Percentiles rank a stretch among this genome's conserved stretches.
phyloP scores from a whole-genome alignment of 768 basidiomycete genomes.

The Suillus alpinus region DNA sequence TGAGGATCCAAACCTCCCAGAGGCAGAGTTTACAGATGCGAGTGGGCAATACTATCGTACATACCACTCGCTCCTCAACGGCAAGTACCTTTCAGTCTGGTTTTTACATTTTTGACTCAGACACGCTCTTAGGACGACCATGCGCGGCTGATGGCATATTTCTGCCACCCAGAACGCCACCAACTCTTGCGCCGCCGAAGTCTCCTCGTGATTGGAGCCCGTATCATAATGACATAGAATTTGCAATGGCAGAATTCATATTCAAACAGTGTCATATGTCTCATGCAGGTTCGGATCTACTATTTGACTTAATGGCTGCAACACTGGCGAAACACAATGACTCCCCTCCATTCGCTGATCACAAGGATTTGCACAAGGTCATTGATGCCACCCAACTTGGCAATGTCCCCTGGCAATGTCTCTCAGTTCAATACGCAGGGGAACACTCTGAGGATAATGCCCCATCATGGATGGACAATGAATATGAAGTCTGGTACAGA shows the following conservation, averaged over 20 bases:
- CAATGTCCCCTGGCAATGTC: conserved; percentile 28
- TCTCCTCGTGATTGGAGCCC: conserved; percentile 11
- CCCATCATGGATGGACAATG: conserved; percentile 26
- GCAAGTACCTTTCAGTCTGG: background rate
- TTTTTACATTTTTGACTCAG: no score
- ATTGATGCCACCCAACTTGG: conserved; percentile 27
- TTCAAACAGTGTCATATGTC: conserved; percentile 20
- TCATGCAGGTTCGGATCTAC: conserved; percentile 11
- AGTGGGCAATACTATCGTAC: background rate
- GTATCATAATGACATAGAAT: conserved; percentile 10
- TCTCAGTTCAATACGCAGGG: conserved; percentile 17
- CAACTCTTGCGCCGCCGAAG: background rate
- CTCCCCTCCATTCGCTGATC: conserved; percentile 21
- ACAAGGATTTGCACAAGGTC: conserved; percentile 17
- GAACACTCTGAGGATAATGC: conserved; percentile 9
- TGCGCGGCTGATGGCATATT: conserved; percentile 4
- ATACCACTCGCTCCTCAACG: background rate
- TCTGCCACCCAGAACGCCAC: conserved; percentile 2
- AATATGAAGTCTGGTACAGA: conserved; percentile 30
- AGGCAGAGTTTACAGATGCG: background rate
- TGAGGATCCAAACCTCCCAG: background rate
- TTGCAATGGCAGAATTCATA: conserved; percentile 19
- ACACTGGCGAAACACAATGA: conserved; percentile 8
- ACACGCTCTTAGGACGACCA: conserved; percentile 4
- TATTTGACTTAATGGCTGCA: conserved; percentile 18